These are phyloP conservation scores for Lactuca saligna DNA, from an alignment of 129 eudicot genomes.

Conservation along the genomic window DNA sequence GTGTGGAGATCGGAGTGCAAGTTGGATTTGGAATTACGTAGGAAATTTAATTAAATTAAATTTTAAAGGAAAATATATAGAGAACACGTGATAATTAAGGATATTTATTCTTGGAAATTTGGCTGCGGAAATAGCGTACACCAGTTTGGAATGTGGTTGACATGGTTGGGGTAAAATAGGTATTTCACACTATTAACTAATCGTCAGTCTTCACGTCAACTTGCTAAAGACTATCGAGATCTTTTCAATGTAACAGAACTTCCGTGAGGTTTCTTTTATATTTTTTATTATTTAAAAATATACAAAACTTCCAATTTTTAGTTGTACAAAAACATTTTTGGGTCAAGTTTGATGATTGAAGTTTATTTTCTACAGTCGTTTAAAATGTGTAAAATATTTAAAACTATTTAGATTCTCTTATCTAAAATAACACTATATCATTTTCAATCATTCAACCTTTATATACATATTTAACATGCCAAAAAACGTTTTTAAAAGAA, in stretches of 20 bases:
- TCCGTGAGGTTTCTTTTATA: background rate
- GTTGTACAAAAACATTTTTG: background rate
- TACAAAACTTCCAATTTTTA: background rate
- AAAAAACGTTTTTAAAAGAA: too few species aligned
- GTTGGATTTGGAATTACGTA: constrained; percentile 20
- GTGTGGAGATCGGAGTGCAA: constrained; percentile 35
- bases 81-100: constrained; percentile 47
- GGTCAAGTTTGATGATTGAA: background rate
- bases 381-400: background rate
- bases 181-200: background rate
- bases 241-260: constrained; percentile 2
- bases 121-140: constrained; percentile 40
- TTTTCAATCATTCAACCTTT: background rate
- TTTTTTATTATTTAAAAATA: too few species aligned
- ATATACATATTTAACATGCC: too few species aligned
- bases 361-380: background rate
- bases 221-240: constrained; percentile 6
- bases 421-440: background rate
- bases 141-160: constrained; percentile 54
- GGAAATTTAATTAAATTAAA: background rate
- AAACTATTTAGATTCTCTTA: too few species aligned
- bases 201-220: constrained; percentile 19
- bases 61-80: constrained; percentile 10
- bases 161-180: constrained; percentile 12
- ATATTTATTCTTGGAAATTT: constrained; percentile 29